Percentiles rank a stretch among this genome's conserved stretches.
Evolutionary conservation across 2,329 filamentous ascomycete genomes (phyloP).

Genomic region (Penicillium verrucosum): DNA sequence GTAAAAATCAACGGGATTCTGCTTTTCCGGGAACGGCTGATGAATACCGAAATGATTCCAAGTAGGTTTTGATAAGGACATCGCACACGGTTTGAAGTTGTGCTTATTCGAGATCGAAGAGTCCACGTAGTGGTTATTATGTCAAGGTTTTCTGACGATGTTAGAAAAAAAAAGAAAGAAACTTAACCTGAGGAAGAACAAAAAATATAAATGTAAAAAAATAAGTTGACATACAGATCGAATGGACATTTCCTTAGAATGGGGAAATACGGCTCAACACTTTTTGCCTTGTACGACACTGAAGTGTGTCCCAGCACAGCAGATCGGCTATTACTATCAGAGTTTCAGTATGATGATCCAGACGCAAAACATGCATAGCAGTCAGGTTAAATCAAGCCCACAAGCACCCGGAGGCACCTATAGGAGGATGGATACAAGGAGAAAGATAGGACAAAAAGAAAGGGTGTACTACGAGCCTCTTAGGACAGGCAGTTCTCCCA

Average conservation of each 20-base stretch:
- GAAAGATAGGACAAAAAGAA: not conserved
- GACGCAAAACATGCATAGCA: constrained; percentile 3
- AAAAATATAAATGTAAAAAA: not conserved
- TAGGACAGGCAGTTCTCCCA: not conserved
- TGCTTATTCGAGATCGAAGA: constrained; percentile 11
- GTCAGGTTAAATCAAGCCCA: not conserved
- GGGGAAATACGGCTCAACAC: not conserved
- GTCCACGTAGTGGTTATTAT: constrained; percentile 5
- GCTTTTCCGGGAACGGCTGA: constrained; percentile 30
- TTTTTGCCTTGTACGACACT: constrained; percentile 8
- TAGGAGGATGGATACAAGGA: constrained; percentile 1
- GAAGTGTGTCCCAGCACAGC: constrained; percentile 8
- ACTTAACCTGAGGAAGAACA: not conserved
- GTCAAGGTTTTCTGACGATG: not conserved
- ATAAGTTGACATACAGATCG: not conserved
- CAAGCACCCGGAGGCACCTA: not conserved
- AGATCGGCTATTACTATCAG: constrained; percentile 13
- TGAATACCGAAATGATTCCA: constrained; percentile 34
- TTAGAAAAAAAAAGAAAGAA: not conserved
- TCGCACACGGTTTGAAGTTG: constrained; percentile 26
- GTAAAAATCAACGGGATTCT: constrained; percentile 27
- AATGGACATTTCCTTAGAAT: constrained; percentile 11
- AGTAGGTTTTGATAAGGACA: constrained; percentile 37
- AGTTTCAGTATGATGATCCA: constrained; percentile 12
- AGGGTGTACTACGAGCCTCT: not conserved